Conservation (phyloP, 2,329 filamentous ascomycete genomes). For the Xylaria arbuscula region DNA sequence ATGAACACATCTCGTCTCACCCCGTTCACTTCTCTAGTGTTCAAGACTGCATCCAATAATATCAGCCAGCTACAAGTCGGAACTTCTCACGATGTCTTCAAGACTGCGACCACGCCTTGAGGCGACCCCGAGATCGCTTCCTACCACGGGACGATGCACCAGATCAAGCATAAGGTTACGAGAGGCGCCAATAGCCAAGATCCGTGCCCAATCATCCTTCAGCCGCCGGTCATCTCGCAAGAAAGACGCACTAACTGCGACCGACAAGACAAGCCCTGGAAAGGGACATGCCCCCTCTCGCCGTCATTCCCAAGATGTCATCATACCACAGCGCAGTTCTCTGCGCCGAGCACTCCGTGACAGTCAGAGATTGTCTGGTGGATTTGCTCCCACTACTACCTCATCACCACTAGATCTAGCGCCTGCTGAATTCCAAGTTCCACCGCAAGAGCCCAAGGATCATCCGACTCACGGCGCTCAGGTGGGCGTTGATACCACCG, state of each 20-base stretch:
- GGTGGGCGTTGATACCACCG: not conserved
- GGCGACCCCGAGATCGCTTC: too few relatives aligned
- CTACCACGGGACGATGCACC: not conserved
- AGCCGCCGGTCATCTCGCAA: not conserved
- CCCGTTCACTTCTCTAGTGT: not conserved
- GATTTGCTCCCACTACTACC: not conserved
- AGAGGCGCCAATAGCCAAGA: not conserved
- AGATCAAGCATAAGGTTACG: conserved; percentile 4
- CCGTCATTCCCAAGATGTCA: not conserved
- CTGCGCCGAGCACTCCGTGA: conserved; percentile 35
- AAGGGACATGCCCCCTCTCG: not conserved
- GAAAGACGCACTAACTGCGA: not conserved
- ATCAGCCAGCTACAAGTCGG: not conserved
- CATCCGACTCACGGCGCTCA: not conserved
- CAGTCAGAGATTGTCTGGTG: conserved; percentile 4
- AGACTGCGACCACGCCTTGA: not conserved
- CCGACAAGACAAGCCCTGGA: not conserved
- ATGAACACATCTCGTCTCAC: not conserved
- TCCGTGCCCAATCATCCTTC: not conserved
- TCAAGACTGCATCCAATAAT: not conserved
- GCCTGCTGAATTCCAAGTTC: not conserved
- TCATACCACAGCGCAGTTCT: conserved; percentile 36
- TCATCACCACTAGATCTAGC: not conserved
- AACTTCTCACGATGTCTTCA: not conserved
- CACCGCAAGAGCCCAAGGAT: not conserved